Evolutionary conservation across 805 yeast genomes (phyloP).

Genomic region (Wickerhamiella alocasiicola): DNA sequence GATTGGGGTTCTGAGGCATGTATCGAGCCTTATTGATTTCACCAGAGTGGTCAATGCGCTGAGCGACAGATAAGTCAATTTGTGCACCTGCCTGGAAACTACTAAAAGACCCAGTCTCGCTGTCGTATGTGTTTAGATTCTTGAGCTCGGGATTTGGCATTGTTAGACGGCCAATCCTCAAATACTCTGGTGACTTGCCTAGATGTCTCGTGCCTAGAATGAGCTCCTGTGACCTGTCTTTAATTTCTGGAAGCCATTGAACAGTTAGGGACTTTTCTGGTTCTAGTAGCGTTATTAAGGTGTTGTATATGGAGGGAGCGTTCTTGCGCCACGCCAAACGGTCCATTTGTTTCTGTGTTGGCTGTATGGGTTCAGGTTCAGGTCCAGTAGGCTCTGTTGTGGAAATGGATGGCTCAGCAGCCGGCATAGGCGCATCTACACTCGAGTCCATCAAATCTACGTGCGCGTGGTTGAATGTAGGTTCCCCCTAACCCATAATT

Average conservation of each 20-base stretch:
- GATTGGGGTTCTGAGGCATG: slow-evolving; percentile 79
- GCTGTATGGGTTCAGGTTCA: no score
- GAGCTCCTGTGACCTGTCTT: slow-evolving; percentile 31
- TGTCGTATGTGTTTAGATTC: slow-evolving; percentile 29
- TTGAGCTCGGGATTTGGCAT: slow-evolving; percentile 21
- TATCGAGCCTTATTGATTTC: slow-evolving; percentile 62
- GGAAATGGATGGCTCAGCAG: no score
- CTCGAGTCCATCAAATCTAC: no score
- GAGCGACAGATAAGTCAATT: slow-evolving; percentile 34
- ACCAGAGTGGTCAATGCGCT: slow-evolving; percentile 53
- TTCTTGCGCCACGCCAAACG: slow-evolving; percentile 47
- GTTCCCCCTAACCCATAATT: no score
- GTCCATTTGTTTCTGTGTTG: no score
- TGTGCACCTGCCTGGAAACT: slow-evolving; percentile 21
- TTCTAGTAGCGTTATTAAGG: slow-evolving; percentile 39
- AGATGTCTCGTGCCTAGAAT: slow-evolving; percentile 55
- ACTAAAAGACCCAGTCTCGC: slow-evolving; percentile 28
- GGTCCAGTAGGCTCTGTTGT: no score
- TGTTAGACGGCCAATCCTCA: slow-evolving; percentile 29
- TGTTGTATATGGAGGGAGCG: slow-evolving; percentile 42
- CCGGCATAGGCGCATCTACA: no score
- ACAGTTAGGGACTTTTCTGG: slow-evolving; percentile 53
- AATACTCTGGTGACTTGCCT: slow-evolving; percentile 40
- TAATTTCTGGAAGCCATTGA: slow-evolving; percentile 51
- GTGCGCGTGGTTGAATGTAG: no score